phyloP scores from a whole-genome alignment of 129 eudicot species.

The Kitagawia praeruptora region DNA sequence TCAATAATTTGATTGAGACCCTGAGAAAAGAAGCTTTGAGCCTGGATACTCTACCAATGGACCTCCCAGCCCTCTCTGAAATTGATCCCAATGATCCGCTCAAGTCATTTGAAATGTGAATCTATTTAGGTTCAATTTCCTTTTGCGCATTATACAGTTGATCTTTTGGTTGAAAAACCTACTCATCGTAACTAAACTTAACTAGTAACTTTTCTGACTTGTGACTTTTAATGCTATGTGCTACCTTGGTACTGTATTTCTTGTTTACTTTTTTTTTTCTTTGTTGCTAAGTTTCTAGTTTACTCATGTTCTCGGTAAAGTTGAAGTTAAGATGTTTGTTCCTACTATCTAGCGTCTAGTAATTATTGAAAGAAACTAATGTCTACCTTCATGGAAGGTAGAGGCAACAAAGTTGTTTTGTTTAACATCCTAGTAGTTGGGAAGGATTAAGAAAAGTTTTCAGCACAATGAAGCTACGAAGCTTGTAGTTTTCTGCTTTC shows the following conservation, averaged over 20 bases:
- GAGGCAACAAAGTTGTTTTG: neutral
- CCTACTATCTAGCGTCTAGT: neutral
- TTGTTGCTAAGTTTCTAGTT: neutral
- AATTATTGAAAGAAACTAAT: neutral
- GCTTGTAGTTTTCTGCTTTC: neutral
- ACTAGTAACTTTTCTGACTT: neutral
- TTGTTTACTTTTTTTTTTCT: neutral
- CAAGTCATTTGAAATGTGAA: slow-evolving; percentile 36
- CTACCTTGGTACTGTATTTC: neutral
- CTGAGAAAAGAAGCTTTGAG: slow-evolving; percentile 29
- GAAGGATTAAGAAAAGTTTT: neutral
- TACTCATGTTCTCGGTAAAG: neutral
- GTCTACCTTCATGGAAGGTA: neutral
- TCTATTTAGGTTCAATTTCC: neutral
- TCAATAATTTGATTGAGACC: slow-evolving; percentile 39
- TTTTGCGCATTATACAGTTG: neutral
- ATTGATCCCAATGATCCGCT: slow-evolving; percentile 57
- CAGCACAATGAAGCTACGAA: neutral
- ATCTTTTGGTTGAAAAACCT: neutral
- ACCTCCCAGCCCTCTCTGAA: slow-evolving; percentile 43
- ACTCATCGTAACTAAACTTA: neutral
- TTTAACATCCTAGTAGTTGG: neutral
- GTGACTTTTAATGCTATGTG: neutral
- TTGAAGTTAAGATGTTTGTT: neutral
- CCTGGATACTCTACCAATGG: slow-evolving; percentile 39